A percentile compares a stretch with the other conserved stretches of the same genome.
phyloP scores from a whole-genome alignment of 1,139 yeast genomes.

The Yamadazyma spencermartinsiae region DNA sequence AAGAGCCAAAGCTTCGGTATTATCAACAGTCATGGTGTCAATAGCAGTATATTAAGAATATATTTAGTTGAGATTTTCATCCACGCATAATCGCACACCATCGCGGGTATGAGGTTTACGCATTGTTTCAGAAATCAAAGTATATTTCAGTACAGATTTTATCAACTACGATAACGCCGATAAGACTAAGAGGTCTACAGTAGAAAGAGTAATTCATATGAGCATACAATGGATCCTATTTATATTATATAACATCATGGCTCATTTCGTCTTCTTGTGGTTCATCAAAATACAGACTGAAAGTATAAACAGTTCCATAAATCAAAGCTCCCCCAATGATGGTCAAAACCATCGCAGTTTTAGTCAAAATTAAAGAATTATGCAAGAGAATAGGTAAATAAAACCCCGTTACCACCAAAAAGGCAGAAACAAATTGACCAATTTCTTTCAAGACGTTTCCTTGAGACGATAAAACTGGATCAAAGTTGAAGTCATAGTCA shows the following conservation, averaged over 20 bases:
- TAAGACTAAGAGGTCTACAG: not conserved
- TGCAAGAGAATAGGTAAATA: slow-evolving; percentile 65
- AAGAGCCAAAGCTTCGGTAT: slow-evolving; percentile 7
- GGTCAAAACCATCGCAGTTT: slow-evolving; percentile 62
- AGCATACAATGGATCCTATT: not conserved
- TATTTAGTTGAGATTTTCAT: not conserved
- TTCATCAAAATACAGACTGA: slow-evolving; percentile 69
- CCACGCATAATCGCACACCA: too few species aligned
- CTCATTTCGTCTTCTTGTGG: slow-evolving; percentile 44
- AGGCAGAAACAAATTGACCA: slow-evolving; percentile 70
- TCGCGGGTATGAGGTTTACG: not conserved
- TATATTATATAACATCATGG: not conserved
- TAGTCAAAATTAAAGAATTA: slow-evolving; percentile 61
- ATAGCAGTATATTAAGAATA: not conserved
- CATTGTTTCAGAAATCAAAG: not conserved
- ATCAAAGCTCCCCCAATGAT: slow-evolving; percentile 70
- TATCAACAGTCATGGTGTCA: slow-evolving; percentile 16
- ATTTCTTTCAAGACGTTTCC: slow-evolving; percentile 47
- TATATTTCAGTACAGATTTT: not conserved
- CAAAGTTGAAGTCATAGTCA: slow-evolving; percentile 49
- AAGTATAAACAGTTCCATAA: slow-evolving; percentile 71
- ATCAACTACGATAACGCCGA: not conserved
- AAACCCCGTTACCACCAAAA: slow-evolving; percentile 65
- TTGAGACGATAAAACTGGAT: slow-evolving; percentile 33
- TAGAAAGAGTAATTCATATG: not conserved